Base-by-base conservation (phyloP, 2,329 filamentous ascomycete species). In the Talaromyces atroroseus region DNA sequence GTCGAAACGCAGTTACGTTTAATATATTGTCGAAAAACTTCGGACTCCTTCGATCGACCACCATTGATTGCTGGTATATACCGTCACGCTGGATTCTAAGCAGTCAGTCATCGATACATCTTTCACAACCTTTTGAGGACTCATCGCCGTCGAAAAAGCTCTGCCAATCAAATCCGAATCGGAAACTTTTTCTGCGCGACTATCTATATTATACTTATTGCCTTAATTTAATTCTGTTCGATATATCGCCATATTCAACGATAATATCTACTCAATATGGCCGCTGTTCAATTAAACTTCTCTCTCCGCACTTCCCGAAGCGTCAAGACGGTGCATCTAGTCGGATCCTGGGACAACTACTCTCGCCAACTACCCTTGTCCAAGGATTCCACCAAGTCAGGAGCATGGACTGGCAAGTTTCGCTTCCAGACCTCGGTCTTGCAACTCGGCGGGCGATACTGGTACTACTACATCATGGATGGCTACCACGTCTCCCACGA, bases 401-500 rank as follows among this genome's bases (percentile, higher is more conserved):
- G 91, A 71, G 88, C 88, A 66, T 97, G 92, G 91, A 89, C 92
- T 74, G 94, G 92, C 70, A 95, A 90, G 69, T 96, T 99, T 82
- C 88, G 90, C 78, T 96, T 99, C 80, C 89, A 94, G 78, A 88
- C 87, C 72, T 78, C 84, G 61, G 92, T 90, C 59, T 83, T 97
- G 67, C 86, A 92, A 80, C 81, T 90, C 67, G 91, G 92, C 73
- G 86, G 90, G 73, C 87, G 92, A 72, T 97, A 97, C 85, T 99
- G 94, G 94, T 99, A 97, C 86, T 99, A 99, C 85, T 99, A 96
- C 83, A 96, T 97, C 85, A 94, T 97, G 75, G 94, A 99, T 75
- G 94, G 94, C 66, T 96, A 96, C 85, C 92, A 96, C 76, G 88
- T 95, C 74, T 92, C 92, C 60, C 92, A 97, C 82, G 94, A 97